A percentile compares a stretch with the other conserved stretches of the same genome.
phyloP scores from a whole-genome alignment of 169 alveolate genomes.

The Cryptosporidium ryanae region DNA sequence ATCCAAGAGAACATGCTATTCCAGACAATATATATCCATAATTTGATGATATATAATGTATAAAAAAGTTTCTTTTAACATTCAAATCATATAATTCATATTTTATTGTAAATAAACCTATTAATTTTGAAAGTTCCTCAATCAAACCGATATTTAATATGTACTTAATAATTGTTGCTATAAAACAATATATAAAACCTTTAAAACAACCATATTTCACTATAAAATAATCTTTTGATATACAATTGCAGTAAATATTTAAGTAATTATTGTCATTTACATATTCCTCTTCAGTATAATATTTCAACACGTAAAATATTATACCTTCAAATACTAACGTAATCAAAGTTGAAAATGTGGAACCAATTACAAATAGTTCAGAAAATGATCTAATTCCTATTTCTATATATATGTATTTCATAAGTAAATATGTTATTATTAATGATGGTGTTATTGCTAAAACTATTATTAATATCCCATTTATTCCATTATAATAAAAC shows the following conservation, averaged over 20 bases:
- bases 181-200: slow-evolving; percentile 1
- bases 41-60: slow-evolving; percentile 26
- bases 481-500: not conserved
- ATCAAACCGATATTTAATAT: slow-evolving; percentile 29
- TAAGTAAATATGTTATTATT: not conserved
- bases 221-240: not conserved
- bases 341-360: slow-evolving; percentile 23
- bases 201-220: slow-evolving; percentile 4
- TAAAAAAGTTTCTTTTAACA: not conserved
- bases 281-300: not conserved
- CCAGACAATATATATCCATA: slow-evolving; percentile 35
- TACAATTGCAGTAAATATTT: not conserved
- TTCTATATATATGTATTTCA: not conserved
- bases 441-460: slow-evolving; percentile 9
- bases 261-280: not conserved
- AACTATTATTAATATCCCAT: slow-evolving; percentile 1
- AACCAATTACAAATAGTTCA: slow-evolving; percentile 46
- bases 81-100: slow-evolving; percentile 1
- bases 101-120: slow-evolving; percentile 13
- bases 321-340: slow-evolving; percentile 33
- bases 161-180: not conserved
- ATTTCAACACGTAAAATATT: not conserved
- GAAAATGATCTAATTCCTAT: not conserved
- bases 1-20: slow-evolving; percentile 39
- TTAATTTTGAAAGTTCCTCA: slow-evolving; percentile 38